A percentile compares a stretch with the other conserved stretches of the same genome.
phyloP scores from a whole-genome alignment of 345 rosid species.

The Moringa oleifera region DNA sequence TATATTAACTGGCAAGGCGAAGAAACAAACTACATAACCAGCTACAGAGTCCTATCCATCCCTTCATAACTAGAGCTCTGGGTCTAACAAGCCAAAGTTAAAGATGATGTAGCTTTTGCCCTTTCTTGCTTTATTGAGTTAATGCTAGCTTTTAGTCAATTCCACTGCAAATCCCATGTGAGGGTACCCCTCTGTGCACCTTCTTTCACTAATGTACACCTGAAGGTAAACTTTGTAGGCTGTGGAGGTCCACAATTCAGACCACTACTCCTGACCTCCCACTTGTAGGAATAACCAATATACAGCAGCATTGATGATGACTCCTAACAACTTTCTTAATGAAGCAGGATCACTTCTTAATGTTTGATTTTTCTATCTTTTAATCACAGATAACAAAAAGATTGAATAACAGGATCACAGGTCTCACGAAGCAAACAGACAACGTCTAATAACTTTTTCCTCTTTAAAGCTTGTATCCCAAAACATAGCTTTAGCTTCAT shows the following conservation, averaged over 20 bases:
- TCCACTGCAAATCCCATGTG: neutral
- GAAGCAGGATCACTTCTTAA: too few species aligned
- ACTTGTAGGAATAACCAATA: neutral
- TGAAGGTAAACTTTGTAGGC: neutral
- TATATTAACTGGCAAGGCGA: too few species aligned
- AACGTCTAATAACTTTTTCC: neutral
- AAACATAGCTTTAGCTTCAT: slow-evolving; percentile 4
- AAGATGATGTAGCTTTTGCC: too few species aligned
- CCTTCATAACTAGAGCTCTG: too few species aligned
- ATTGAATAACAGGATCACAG: slow-evolving; percentile 8
- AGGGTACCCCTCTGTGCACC: neutral
- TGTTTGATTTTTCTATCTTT: slow-evolving; percentile 12
- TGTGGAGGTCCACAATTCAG: neutral
- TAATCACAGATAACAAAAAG: slow-evolving; percentile 4
- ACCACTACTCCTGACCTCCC: slow-evolving; percentile 2
- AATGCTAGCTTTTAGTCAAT: neutral
- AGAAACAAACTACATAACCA: too few species aligned
- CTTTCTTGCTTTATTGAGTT: neutral
- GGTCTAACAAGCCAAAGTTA: too few species aligned
- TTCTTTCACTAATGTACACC: neutral
- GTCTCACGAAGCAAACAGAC: slow-evolving; percentile 1
- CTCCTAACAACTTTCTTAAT: slow-evolving; percentile 6
- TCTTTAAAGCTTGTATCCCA: neutral
- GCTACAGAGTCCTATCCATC: too few species aligned
- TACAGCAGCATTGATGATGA: slow-evolving; percentile 7